Evolutionary conservation across 1,284 basidiomycete genomes (phyloP).

Genomic region (Melampsora larici-populina): DNA sequence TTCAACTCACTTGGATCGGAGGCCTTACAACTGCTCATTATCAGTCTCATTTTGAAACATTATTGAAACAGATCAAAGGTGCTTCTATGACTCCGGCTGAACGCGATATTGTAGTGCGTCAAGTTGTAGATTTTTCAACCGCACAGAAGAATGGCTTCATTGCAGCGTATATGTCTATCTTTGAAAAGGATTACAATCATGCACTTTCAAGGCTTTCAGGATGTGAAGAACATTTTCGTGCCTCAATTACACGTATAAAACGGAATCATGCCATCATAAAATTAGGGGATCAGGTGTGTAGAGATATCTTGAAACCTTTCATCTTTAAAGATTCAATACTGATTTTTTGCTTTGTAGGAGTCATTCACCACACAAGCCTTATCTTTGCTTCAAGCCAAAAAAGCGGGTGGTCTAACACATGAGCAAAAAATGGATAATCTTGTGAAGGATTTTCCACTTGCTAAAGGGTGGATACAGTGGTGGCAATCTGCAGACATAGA

Average conservation of each 20-base stretch:
- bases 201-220: background rate
- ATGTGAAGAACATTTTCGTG: slow-evolving; percentile 6
- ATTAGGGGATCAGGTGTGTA: background rate
- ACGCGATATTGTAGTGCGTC: background rate
- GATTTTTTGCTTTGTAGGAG: background rate
- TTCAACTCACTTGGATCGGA: slow-evolving; percentile 18
- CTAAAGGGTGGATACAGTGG: slow-evolving; percentile 17
- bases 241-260: slow-evolving; percentile 2
- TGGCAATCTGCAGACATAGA: slow-evolving; percentile 8
- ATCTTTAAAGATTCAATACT: background rate
- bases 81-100: background rate
- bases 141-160: too few species aligned
- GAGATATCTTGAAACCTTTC: background rate
- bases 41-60: background rate
- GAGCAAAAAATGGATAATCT: slow-evolving; percentile 12
- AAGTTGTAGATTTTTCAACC: slow-evolving; percentile 24
- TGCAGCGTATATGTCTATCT: slow-evolving; percentile 6
- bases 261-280: background rate
- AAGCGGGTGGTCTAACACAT: background rate
- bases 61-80: background rate
- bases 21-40: background rate
- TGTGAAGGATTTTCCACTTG: background rate
- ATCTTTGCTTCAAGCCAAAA: background rate
- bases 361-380: background rate
- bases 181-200: background rate